Conservation (phyloP, 2,329 filamentous ascomycete genomes). For the Fonsecaea multimorphosa region DNA sequence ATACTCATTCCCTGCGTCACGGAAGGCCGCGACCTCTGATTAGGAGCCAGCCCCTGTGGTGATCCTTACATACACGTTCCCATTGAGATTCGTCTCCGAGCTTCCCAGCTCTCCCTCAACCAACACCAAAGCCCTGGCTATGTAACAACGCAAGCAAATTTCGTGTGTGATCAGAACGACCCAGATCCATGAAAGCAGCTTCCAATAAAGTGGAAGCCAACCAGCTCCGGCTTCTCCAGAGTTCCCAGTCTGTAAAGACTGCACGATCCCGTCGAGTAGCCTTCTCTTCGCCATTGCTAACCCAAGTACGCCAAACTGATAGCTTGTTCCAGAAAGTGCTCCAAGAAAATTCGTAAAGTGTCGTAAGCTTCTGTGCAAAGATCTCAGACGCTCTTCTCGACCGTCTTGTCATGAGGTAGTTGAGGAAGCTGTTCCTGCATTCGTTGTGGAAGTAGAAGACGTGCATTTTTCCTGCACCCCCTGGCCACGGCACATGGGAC, state of each 20-base stretch:
- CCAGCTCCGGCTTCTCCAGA: conserved; percentile 6
- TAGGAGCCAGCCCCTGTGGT: not conserved
- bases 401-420: conserved; percentile 15
- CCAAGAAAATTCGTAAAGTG: conserved; percentile 30
- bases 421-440: conserved; percentile 17
- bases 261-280: conserved; percentile 4
- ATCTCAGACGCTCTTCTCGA: not conserved
- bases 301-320: conserved; percentile 25
- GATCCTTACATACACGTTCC: conserved; percentile 18
- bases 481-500: conserved; percentile 65
- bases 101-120: conserved; percentile 16
- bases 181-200: conserved; percentile 25
- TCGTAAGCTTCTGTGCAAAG: conserved; percentile 14
- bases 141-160: conserved; percentile 28
- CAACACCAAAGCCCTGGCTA: conserved; percentile 26
- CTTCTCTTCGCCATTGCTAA: conserved; percentile 13
- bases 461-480: conserved; percentile 57
- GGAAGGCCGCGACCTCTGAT: conserved; percentile 4
- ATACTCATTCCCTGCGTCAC: conserved; percentile 11
- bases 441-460: conserved; percentile 18
- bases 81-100: conserved; percentile 22
- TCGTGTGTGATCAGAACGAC: conserved; percentile 11
- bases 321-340: conserved; percentile 18
- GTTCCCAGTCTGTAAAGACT: conserved; percentile 1
- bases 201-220: not conserved